Evolutionary conservation across 2,329 filamentous ascomycete genomes (phyloP).

Genomic region (Metarhizium humberi): DNA sequence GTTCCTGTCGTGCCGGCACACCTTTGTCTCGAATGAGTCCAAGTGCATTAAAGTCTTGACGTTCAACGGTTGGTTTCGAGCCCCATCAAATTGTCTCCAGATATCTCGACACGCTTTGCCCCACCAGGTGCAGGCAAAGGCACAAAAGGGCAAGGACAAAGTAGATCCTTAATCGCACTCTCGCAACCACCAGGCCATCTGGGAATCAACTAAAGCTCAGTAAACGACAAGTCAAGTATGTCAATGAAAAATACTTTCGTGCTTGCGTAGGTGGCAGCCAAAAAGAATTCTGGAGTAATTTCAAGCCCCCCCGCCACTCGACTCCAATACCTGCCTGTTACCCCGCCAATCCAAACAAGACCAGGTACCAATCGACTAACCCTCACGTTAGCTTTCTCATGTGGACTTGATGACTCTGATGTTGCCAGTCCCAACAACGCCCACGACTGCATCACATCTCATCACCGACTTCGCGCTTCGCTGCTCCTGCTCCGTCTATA

Average conservation of each 20-base stretch:
- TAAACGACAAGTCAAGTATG: too few species aligned
- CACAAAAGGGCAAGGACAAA: neutral
- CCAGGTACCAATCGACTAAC: conserved; percentile 1
- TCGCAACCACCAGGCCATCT: too few species aligned
- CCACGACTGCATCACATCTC: conserved; percentile 1
- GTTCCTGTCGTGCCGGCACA: neutral
- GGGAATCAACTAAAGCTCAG: too few species aligned
- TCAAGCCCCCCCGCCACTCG: neutral
- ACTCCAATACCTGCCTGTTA: conserved; percentile 17
- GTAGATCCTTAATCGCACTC: neutral
- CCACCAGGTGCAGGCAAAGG: neutral
- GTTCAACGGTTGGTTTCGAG: neutral
- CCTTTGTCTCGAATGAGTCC: neutral
- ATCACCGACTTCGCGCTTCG: neutral
- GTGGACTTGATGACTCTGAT: conserved; percentile 2
- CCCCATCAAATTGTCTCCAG: neutral
- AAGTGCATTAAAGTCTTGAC: neutral
- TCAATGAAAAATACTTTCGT: too few species aligned
- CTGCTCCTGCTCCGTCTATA: neutral
- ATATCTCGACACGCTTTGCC: neutral
- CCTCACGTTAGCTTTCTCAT: neutral
- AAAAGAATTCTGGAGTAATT: neutral
- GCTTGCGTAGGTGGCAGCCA: too few species aligned
- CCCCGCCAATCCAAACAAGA: conserved; percentile 25
- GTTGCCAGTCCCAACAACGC: neutral